phyloP scores from a whole-genome alignment of 345 rosid genomes.

The Nephelium lappaceum region DNA sequence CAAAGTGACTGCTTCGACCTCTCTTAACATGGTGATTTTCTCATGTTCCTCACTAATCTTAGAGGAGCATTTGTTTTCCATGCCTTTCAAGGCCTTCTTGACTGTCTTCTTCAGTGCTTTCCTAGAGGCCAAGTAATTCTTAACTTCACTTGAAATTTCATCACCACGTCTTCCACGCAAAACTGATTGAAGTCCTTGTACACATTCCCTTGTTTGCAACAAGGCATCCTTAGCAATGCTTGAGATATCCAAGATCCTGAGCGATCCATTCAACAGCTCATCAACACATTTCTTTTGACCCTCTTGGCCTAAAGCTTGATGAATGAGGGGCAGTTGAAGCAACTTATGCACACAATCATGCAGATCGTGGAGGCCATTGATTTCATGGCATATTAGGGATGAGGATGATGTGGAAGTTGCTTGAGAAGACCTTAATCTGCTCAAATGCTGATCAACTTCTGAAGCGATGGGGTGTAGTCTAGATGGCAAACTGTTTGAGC shows the following conservation, averaged over 20 bases:
- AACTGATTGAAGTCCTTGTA: conserved; percentile 34
- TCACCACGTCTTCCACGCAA: conserved; percentile 34
- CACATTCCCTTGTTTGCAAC: conserved; percentile 31
- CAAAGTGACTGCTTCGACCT: conserved; percentile 33
- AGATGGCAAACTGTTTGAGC: conserved; percentile 15
- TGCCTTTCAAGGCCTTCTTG: conserved; percentile 36
- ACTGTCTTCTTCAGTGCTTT: conserved; percentile 42
- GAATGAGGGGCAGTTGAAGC: conserved; percentile 1
- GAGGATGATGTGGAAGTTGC: conserved; percentile 11
- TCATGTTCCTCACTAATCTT: conserved; percentile 8
- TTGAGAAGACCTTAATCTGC: conserved; percentile 27
- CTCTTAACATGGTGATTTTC: conserved; percentile 28
- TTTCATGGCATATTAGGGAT: conserved; percentile 17
- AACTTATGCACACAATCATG: conserved; percentile 30
- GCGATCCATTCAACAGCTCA: conserved; percentile 22
- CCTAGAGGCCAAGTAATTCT: conserved; percentile 45
- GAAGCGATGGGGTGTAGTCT: conserved; percentile 32
- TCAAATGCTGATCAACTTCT: conserved; percentile 38
- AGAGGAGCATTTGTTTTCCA: conserved; percentile 24
- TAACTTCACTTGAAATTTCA: conserved; percentile 23
- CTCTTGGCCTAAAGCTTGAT: conserved; percentile 4
- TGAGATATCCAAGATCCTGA: conserved; percentile 33
- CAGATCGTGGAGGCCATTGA: conserved; percentile 34
- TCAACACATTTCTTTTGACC: not conserved
- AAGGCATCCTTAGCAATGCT: conserved; percentile 36